Evolutionary conservation across 208 protist species (phyloP).

Genomic region (Lotmaria passim): DNA sequence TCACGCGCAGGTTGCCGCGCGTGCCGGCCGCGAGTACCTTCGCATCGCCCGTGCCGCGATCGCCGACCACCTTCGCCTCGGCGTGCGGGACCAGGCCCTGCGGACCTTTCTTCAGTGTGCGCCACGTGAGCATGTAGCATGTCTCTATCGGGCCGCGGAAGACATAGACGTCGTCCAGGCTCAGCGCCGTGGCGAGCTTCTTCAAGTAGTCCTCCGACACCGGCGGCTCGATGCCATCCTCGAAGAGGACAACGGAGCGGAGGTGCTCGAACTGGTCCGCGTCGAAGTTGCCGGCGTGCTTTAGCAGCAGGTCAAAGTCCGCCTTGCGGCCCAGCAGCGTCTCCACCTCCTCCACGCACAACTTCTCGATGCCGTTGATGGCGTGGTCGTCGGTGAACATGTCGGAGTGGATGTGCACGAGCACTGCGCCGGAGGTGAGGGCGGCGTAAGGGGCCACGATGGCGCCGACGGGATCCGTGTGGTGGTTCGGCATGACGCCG

Average conservation of each 20-base stretch:
- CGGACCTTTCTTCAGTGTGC: constrained; percentile 69
- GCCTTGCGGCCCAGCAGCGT: constrained; percentile 77
- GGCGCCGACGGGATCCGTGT: constrained; percentile 81
- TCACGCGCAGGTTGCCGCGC: constrained; percentile 87
- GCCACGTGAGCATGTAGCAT: constrained; percentile 81
- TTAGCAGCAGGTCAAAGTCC: constrained; percentile 87
- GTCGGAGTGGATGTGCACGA: constrained; percentile 87
- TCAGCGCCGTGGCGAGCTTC: constrained; percentile 72
- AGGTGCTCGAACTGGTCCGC: constrained; percentile 88
- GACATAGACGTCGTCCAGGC: constrained; percentile 88
- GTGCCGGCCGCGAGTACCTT: constrained; percentile 83
- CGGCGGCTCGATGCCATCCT: constrained; percentile 66
- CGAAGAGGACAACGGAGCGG: constrained; percentile 85
- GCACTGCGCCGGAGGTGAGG: constrained; percentile 84
- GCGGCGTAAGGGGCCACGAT: constrained; percentile 90
- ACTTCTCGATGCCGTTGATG: constrained; percentile 90
- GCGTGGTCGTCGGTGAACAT: constrained; percentile 93
- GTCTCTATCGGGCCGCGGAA: constrained; percentile 89
- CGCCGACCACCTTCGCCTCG: constrained; percentile 89
- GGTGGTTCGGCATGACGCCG: constrained; percentile 90
- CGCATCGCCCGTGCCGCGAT: constrained; percentile 88
- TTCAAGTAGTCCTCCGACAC: constrained; percentile 74
- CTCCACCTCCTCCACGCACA: constrained; percentile 89
- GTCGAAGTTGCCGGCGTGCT: constrained; percentile 91
- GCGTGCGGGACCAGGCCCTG: constrained; percentile 83